Base-by-base conservation (phyloP, 495 filamentous ascomycete species). In the Talaromyces adpressus region DNA sequence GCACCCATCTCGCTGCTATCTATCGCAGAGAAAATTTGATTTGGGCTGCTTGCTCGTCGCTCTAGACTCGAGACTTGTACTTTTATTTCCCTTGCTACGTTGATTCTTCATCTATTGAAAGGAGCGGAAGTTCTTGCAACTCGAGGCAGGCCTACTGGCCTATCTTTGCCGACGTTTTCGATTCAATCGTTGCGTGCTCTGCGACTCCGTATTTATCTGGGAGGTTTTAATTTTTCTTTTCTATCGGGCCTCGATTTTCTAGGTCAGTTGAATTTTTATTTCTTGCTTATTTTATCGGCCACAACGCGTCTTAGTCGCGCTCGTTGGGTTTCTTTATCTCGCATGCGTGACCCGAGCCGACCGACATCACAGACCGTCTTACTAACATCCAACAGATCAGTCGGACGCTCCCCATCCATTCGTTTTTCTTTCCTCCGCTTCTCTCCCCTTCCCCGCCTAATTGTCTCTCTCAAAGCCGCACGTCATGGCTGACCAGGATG, bases 401-500 rank as follows among this genome's bases (percentile, higher is more conserved):
- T 36, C 30, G 56, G 18, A 18, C 56, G 30, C n/a, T 34, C 25
- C 49, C 29, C 58, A 58, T 62, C 53, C 29, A 58, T 47, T 62
- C 14, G 49, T 68, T 61, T 68, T 61, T 72, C 63, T 69, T 71
- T 73, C 69, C 71, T 63, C 63, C 65, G 69, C 71, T 68, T 67
- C 73, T 65, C 57, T 65, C 65, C 62, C 49, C 62, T 69, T 64
- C 56, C 67, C 70, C 68, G 59, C 64, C 63, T 65, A 62, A 64
- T 64, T 67, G 65, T 62, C 65, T 61, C 64, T 69, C 67, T 64
- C 63, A 63, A 63, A 64, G 69, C 59, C 72, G 70, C 67, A 76
- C 74, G 76, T 73, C 72, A 98, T 98, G 94, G 93, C 95, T 80
- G 95, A 98, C 80, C 86, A 92, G 77, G 88, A 89, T 74, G 93